Evolutionary conservation across 2,329 filamentous ascomycete genomes (phyloP).

Genomic region (Ophiostoma angusticollis): DNA sequence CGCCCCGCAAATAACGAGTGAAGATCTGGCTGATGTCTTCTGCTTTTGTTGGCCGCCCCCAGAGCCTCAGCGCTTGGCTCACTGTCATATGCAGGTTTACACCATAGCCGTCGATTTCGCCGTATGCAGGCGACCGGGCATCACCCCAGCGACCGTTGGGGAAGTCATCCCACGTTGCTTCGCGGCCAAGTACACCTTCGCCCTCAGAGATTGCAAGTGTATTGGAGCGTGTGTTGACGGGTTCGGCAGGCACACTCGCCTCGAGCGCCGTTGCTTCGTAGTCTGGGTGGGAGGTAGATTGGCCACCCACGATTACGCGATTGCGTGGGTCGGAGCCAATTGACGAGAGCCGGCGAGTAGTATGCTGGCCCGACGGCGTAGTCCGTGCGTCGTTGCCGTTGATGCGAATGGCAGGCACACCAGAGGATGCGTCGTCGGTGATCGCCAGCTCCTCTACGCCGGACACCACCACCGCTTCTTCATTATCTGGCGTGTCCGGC

Average conservation of each 20-base stretch:
- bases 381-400: slow-evolving; percentile 31
- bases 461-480: slow-evolving; percentile 19
- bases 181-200: slow-evolving; percentile 73
- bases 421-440: slow-evolving; percentile 33
- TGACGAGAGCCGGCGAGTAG: slow-evolving; percentile 56
- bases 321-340: slow-evolving; percentile 79
- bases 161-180: slow-evolving; percentile 98
- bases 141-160: slow-evolving; percentile 98
- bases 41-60: slow-evolving; percentile 61
- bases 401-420: slow-evolving; percentile 34
- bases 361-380: slow-evolving; percentile 21
- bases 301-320: slow-evolving; percentile 65
- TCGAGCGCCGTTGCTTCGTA: slow-evolving; percentile 65
- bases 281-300: slow-evolving; percentile 44
- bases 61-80: slow-evolving; percentile 69
- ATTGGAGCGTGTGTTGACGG: slow-evolving; percentile 66
- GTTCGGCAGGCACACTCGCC: slow-evolving; percentile 60
- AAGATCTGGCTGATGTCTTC: slow-evolving; percentile 73
- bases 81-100: slow-evolving; percentile 87
- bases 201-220: slow-evolving; percentile 91
- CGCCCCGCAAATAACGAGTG: slow-evolving; percentile 64
- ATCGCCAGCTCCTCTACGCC: slow-evolving; percentile 38
- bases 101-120: slow-evolving; percentile 88
- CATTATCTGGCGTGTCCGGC: slow-evolving; percentile 31
- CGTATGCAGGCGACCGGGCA: slow-evolving; percentile 88